A percentile compares a stretch with the other conserved stretches of the same genome.
Evolutionary conservation across 2,329 filamentous ascomycete genomes (phyloP).

Genomic region (Aspergillus transmontanensis): DNA sequence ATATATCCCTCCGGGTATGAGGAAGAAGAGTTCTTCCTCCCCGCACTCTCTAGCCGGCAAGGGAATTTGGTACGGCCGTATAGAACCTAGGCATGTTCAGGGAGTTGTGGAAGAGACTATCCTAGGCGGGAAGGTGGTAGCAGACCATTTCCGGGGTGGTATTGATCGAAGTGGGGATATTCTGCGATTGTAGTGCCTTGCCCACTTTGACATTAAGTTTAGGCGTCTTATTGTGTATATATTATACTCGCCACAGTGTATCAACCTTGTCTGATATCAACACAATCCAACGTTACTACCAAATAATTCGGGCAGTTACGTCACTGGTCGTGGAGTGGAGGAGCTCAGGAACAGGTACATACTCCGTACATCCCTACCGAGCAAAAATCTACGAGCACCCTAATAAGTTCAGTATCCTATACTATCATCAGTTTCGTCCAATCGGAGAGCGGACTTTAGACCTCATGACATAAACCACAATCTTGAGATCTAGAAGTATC

Average conservation of each 20-base stretch:
- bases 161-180: conserved; percentile 76
- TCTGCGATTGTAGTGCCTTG: conserved; percentile 56
- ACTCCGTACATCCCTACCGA: no score
- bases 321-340: not conserved
- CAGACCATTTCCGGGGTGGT: conserved; percentile 79
- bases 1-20: conserved; percentile 58
- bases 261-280: not conserved
- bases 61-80: conserved; percentile 80
- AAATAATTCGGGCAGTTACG: not conserved
- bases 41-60: conserved; percentile 43
- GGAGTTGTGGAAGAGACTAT: conserved; percentile 86
- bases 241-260: not conserved
- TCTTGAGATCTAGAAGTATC: no score
- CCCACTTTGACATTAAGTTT: not conserved
- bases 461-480: no score
- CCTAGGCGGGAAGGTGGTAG: conserved; percentile 81
- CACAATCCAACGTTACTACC: not conserved
- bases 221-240: not conserved
- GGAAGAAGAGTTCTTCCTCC: conserved; percentile 17
- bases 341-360: no score
- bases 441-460: no score
- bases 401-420: no score
- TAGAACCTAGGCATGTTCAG: conserved; percentile 84
- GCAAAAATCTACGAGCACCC: no score
- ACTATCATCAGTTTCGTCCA: no score